phyloP scores from a whole-genome alignment of 192 early-diverging fungal species.

The Backusella tarrabulga region DNA sequence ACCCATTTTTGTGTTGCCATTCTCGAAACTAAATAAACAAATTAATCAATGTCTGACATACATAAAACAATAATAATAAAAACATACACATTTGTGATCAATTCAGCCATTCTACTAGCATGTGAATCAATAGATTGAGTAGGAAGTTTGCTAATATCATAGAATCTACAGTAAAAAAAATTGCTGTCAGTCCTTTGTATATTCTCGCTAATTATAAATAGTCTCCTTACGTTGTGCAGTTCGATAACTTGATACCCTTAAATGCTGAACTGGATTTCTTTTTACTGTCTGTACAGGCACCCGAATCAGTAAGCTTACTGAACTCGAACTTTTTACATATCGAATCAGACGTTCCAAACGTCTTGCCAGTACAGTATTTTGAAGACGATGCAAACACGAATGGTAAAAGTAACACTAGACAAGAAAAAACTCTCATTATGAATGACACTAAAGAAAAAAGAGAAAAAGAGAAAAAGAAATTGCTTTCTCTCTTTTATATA shows the following conservation, averaged over 20 bases:
- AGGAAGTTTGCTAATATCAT: conserved; percentile 29
- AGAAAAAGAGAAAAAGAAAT: not conserved
- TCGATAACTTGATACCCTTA: conserved; percentile 19
- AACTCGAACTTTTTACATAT: conserved; percentile 19
- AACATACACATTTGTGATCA: conserved; percentile 40
- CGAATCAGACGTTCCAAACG: not conserved
- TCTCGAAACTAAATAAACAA: conserved; percentile 30
- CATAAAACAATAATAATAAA: not conserved
- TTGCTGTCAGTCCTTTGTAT: not conserved
- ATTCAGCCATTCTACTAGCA: conserved; percentile 30
- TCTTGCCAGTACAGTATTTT: conserved; percentile 11
- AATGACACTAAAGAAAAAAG: not conserved
- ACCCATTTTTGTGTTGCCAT: conserved; percentile 38
- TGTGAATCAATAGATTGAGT: conserved; percentile 22
- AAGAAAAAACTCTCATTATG: not conserved
- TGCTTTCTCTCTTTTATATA: not conserved
- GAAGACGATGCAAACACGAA: not conserved
- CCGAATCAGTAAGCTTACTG: not conserved
- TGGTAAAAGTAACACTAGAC: not conserved
- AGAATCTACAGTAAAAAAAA: conserved; percentile 23
- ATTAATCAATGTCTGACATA: not conserved
- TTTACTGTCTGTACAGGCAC: conserved; percentile 16
- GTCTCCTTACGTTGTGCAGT: conserved; percentile 33
- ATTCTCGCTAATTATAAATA: not conserved
- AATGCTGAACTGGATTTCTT: not conserved